Conservation (phyloP, 2,329 filamentous ascomycete species). For the Calonectria honghensis region DNA sequence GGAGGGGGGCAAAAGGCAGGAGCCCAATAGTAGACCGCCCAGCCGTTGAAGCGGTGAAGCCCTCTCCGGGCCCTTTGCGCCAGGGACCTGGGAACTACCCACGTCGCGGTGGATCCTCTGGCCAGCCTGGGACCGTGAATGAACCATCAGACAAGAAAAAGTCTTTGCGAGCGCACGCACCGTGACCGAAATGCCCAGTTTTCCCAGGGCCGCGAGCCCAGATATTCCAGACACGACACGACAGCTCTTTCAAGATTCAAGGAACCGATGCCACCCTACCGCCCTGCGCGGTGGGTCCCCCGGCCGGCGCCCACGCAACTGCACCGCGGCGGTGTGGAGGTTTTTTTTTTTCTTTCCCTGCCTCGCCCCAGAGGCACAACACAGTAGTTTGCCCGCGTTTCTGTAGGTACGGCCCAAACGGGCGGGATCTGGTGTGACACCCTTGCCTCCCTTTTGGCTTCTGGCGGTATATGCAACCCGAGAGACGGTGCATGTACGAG, state of each 20-base stretch:
- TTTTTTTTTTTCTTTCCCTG: neutral
- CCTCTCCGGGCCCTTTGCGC: constrained; percentile 25
- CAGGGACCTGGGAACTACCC: constrained; percentile 34
- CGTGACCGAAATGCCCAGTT: neutral
- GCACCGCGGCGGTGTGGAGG: constrained; percentile 34
- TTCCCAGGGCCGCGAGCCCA: neutral
- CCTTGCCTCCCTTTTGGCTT: constrained; percentile 41
- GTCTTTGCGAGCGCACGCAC: neutral
- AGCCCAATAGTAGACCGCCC: constrained; percentile 40
- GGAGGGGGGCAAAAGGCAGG: constrained; percentile 20
- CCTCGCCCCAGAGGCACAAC: constrained; percentile 24
- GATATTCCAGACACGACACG: constrained; percentile 3
- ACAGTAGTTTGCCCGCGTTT: constrained; percentile 34
- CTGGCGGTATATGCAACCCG: constrained; percentile 40
- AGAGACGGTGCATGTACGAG: constrained; percentile 16
- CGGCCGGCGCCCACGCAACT: neutral
- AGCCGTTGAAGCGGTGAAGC: constrained; percentile 38
- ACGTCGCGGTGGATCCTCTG: constrained; percentile 19
- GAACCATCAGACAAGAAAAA: constrained; percentile 7
- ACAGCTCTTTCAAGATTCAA: neutral
- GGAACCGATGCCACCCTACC: constrained; percentile 19
- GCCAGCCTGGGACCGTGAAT: constrained; percentile 8
- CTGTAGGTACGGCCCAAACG: constrained; percentile 55
- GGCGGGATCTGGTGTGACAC: constrained; percentile 54
- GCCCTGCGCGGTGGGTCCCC: constrained; percentile 6